Evolutionary conservation across 2,329 filamentous ascomycete genomes (phyloP).

Genomic region (Venturiaceae sp.): DNA sequence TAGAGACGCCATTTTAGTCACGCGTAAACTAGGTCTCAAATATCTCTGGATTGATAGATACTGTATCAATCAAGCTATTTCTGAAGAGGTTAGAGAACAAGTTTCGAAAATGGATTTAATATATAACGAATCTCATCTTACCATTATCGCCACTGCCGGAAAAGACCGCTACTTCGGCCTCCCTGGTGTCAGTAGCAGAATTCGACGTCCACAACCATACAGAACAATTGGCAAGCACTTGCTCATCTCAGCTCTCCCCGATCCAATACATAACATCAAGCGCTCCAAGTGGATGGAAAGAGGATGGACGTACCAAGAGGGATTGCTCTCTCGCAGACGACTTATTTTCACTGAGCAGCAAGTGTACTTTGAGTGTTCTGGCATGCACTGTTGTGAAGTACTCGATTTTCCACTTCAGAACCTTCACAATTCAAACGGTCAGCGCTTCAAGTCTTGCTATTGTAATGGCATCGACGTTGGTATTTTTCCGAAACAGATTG

Average conservation of each 20-base stretch:
- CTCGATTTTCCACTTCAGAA: too few species aligned
- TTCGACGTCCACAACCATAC: neutral
- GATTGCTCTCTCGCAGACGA: neutral
- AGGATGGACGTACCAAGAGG: conserved; percentile 1
- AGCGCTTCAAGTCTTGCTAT: too few species aligned
- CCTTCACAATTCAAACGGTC: too few species aligned
- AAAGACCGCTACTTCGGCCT: neutral
- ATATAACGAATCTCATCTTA: neutral
- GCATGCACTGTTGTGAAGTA: neutral
- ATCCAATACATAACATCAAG: neutral
- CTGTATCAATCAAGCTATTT: neutral
- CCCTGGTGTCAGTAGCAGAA: neutral
- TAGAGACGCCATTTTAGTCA: neutral
- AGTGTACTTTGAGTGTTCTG: neutral
- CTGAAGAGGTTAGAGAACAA: neutral
- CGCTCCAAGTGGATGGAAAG: neutral
- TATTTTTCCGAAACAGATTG: too few species aligned
- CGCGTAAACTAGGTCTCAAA: neutral
- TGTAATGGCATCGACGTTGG: too few species aligned
- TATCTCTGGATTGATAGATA: neutral
- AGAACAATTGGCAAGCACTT: neutral
- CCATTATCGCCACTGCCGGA: neutral
- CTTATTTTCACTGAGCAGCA: neutral
- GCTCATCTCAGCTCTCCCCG: neutral
- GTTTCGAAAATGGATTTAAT: neutral